phyloP scores from a whole-genome alignment of 169 alveolate genomes.

The Condylostoma magnum region DNA sequence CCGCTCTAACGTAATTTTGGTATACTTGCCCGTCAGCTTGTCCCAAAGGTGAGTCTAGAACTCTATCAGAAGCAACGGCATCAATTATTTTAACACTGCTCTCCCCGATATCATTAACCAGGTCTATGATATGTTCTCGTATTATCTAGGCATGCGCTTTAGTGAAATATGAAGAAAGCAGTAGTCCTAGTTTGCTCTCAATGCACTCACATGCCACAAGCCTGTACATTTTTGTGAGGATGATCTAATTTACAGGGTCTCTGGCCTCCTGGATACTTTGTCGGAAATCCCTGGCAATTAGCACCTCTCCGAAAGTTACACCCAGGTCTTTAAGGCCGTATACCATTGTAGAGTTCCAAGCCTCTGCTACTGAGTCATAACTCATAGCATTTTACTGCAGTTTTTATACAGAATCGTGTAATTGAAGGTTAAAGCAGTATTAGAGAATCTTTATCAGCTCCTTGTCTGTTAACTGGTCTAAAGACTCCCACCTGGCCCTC shows the following conservation, averaged over 20 bases:
- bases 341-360: slow-evolving; percentile 17
- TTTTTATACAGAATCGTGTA: not conserved
- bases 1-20: not conserved
- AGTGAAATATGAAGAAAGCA: not conserved
- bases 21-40: not conserved
- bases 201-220: not conserved
- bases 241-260: not conserved
- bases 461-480: not conserved
- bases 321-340: not conserved
- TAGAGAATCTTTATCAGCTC: not conserved
- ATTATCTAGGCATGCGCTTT: not conserved
- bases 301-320: not conserved
- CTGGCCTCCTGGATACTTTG: not conserved
- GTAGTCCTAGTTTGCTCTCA: not conserved
- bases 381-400: not conserved
- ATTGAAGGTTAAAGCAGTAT: not conserved
- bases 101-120: not conserved
- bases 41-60: not conserved
- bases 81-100: not conserved
- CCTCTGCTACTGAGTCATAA: not conserved
- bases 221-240: not conserved
- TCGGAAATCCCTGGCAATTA: not conserved
- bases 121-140: not conserved
- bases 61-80: not conserved
- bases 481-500: no score